A percentile compares a stretch with the other conserved stretches of the same genome.
phyloP scores from a whole-genome alignment of 1,284 basidiomycete genomes.

The Coniferiporia weirii region DNA sequence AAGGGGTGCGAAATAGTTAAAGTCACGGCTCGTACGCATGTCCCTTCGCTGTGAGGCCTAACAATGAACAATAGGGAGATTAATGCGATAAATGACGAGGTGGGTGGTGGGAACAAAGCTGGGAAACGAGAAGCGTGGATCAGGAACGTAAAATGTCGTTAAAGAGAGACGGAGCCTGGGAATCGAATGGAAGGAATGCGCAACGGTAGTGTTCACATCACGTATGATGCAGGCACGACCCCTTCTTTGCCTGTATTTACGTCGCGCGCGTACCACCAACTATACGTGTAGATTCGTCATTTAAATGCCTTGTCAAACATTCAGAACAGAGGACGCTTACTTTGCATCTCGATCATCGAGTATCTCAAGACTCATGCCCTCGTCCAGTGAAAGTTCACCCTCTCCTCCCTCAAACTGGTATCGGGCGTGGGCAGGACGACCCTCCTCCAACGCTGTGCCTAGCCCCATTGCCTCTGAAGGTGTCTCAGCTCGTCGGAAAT shows the following conservation, averaged over 20 bases:
- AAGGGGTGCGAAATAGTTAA: neutral
- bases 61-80: slow-evolving; percentile 5
- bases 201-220: slow-evolving; percentile 28
- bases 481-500: slow-evolving; percentile 71
- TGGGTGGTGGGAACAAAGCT: slow-evolving; percentile 5
- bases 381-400: slow-evolving; percentile 65
- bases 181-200: slow-evolving; percentile 17
- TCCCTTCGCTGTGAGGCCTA: neutral
- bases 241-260: slow-evolving; percentile 74
- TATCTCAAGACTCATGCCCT: slow-evolving; percentile 70
- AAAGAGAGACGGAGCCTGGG: neutral
- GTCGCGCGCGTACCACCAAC: slow-evolving; percentile 92
- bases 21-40: neutral
- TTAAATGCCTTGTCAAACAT: neutral
- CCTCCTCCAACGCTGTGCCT: slow-evolving; percentile 57
- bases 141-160: slow-evolving; percentile 25
- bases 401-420: slow-evolving; percentile 76
- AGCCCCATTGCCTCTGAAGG: slow-evolving; percentile 64
- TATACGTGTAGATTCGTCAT: slow-evolving; percentile 27
- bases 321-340: slow-evolving; percentile 41
- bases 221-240: slow-evolving; percentile 84
- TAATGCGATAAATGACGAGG: slow-evolving; percentile 11
- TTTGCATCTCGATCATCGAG: slow-evolving; percentile 74
- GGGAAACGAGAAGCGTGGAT: slow-evolving; percentile 19
- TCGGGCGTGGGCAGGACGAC: slow-evolving; percentile 68